phyloP scores from a whole-genome alignment of 2,329 filamentous ascomycete species.

The Tolypocladium guangdongense region DNA sequence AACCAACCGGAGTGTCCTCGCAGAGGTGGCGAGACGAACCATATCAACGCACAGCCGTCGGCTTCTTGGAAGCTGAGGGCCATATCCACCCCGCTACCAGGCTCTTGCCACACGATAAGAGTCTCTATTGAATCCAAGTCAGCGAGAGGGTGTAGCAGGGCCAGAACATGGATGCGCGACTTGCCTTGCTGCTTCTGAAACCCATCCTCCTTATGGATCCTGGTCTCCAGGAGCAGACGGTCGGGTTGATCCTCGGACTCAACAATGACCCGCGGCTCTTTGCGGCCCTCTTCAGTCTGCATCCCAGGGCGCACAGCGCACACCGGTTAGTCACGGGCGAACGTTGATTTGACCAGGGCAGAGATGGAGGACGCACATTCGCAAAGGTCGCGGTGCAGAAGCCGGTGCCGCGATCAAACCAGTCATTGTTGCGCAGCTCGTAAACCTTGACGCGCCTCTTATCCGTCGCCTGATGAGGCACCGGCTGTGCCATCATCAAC shows the following conservation, averaged over 20 bases:
- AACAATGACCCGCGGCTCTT: constrained; percentile 81
- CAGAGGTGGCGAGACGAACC: constrained; percentile 41
- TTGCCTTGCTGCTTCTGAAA: constrained; percentile 97
- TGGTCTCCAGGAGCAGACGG: constrained; percentile 75
- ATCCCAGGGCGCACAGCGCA: background rate
- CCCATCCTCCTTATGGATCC: constrained; percentile 84
- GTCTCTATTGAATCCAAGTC: constrained; percentile 54
- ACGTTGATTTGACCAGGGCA: background rate
- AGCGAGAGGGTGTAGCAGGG: constrained; percentile 10
- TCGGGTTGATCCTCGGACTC: constrained; percentile 87
- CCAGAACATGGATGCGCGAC: constrained; percentile 11
- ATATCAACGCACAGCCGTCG: constrained; percentile 86
- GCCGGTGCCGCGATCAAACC: constrained; percentile 94
- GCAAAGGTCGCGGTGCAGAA: constrained; percentile 76
- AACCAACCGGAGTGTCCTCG: background rate
- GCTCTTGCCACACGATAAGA: constrained; percentile 95
- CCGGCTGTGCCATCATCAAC: constrained; percentile 60
- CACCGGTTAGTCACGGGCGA: background rate
- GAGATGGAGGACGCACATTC: constrained; percentile 45
- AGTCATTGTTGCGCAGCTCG: constrained; percentile 96
- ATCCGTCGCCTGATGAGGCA: constrained; percentile 57
- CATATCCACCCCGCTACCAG: constrained; percentile 79
- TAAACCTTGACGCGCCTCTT: constrained; percentile 93
- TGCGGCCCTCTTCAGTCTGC: constrained; percentile 49
- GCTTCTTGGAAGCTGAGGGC: constrained; percentile 96